Evolutionary conservation across 306 rosid genomes (phyloP).

Genomic region (Quercus robur): DNA sequence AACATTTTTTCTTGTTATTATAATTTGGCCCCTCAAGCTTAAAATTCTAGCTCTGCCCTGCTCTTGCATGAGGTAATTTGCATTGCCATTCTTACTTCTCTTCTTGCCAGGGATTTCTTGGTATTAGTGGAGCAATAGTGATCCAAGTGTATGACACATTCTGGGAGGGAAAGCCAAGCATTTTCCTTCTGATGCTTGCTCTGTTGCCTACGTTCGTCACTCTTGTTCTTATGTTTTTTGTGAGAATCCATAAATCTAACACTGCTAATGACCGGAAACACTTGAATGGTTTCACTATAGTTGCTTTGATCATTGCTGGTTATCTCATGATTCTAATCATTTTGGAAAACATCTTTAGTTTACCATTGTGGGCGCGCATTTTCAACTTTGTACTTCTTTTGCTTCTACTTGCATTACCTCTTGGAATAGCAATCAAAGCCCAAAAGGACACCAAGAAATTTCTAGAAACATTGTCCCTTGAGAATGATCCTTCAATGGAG

Average conservation of each 20-base stretch:
- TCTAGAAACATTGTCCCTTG: no score
- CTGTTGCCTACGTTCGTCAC: conserved; percentile 56
- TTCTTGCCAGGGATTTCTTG: conserved; percentile 68
- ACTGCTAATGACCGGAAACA: conserved; percentile 50
- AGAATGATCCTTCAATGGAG: no score
- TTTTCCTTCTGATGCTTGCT: conserved; percentile 64
- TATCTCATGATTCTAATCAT: conserved; percentile 64
- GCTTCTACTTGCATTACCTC: conserved; percentile 54
- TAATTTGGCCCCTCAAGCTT: conserved; percentile 1
- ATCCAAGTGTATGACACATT: conserved; percentile 60
- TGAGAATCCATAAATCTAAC: conserved; percentile 52
- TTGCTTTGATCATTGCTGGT: conserved; percentile 52
- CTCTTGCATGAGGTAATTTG: not conserved
- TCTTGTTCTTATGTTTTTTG: conserved; percentile 50
- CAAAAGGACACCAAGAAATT: conserved; percentile 8
- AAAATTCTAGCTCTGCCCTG: not conserved
- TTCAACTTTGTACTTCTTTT: conserved; percentile 43
- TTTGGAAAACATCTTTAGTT: conserved; percentile 38
- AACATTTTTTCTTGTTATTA: not conserved
- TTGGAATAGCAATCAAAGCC: conserved; percentile 60
- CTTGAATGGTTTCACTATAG: conserved; percentile 53
- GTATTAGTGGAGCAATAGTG: conserved; percentile 85
- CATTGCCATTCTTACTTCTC: not conserved
- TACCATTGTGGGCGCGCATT: conserved; percentile 48
- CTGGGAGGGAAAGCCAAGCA: conserved; percentile 55